Evolutionary conservation across 768 basidiomycete genomes (phyloP).

Genomic region (Calvatia gigantea): DNA sequence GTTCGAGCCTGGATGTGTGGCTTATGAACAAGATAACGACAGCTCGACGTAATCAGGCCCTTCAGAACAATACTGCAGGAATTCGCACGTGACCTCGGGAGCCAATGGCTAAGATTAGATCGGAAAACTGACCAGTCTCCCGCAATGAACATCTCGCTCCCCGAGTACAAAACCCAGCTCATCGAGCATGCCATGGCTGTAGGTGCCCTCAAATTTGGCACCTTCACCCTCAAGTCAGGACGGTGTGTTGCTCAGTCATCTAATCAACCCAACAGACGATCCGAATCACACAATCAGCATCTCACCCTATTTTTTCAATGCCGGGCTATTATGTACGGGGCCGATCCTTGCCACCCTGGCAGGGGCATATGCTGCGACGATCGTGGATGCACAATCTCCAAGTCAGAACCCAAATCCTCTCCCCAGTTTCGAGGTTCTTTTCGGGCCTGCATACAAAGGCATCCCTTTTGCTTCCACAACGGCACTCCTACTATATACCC

Average conservation of each 20-base stretch:
- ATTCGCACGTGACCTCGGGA: too few relatives aligned
- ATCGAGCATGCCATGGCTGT: constrained; percentile 66
- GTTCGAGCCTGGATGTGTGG: too few relatives aligned
- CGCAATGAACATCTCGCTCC: constrained; percentile 23
- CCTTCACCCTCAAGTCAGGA: constrained; percentile 93
- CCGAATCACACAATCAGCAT: constrained; percentile 36
- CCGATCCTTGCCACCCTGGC: constrained; percentile 75
- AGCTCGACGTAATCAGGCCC: too few relatives aligned
- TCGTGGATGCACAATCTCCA: constrained; percentile 47
- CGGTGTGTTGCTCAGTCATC: constrained; percentile 48
- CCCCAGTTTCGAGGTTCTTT: constrained; percentile 74
- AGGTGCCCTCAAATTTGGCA: constrained; percentile 84
- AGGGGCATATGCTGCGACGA: constrained; percentile 79
- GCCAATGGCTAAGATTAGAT: background rate
- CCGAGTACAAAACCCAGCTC: constrained; percentile 57
- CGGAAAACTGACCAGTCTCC: background rate
- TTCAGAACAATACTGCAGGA: too few relatives aligned
- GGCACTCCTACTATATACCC: constrained; percentile 66
- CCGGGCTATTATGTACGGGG: constrained; percentile 82
- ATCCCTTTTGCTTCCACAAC: constrained; percentile 91
- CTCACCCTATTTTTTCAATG: constrained; percentile 98
- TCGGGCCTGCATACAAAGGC: constrained; percentile 97
- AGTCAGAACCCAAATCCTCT: constrained; percentile 16
- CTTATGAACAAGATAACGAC: too few relatives aligned
- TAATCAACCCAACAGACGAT: constrained; percentile 6